Percentiles rank a stretch among this genome's conserved stretches.
phyloP scores from a whole-genome alignment of 306 rosid genomes.

The Quercus parvula region DNA sequence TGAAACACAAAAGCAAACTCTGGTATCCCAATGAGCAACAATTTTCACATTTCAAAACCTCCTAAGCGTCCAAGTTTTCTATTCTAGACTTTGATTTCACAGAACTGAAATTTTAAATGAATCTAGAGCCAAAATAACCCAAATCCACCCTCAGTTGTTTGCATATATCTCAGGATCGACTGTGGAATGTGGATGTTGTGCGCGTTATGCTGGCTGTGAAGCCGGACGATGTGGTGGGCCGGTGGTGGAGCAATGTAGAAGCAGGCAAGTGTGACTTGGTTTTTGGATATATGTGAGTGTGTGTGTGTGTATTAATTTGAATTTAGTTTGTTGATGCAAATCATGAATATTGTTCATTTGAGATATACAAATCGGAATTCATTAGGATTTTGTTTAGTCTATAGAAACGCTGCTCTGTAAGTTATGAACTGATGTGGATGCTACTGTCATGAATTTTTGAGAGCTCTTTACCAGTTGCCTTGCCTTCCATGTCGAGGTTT shows the following conservation, averaged over 20 bases:
- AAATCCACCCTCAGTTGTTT: slow-evolving; percentile 62
- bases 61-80: slow-evolving; percentile 41
- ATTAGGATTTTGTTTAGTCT: background rate
- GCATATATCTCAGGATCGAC: slow-evolving; percentile 62
- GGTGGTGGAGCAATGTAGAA: slow-evolving; percentile 76
- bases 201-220: slow-evolving; percentile 60
- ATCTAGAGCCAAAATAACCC: slow-evolving; percentile 55
- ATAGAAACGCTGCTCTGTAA: too few relatives aligned
- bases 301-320: background rate
- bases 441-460: background rate
- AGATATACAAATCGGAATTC: background rate
- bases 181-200: slow-evolving; percentile 44
- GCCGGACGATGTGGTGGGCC: slow-evolving; percentile 61
- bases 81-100: slow-evolving; percentile 64
- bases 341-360: background rate
- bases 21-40: too few relatives aligned
- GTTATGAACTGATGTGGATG: too few relatives aligned
- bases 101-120: slow-evolving; percentile 47
- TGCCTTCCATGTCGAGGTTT: background rate
- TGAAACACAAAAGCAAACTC: background rate
- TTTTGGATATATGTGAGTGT: background rate
- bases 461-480: background rate
- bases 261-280: slow-evolving; percentile 59
- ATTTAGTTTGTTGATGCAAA: background rate
- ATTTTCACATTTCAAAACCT: slow-evolving; percentile 7